Base-by-base conservation (phyloP, 2,329 filamentous ascomycete genomes). In the Monilinia polystroma region DNA sequence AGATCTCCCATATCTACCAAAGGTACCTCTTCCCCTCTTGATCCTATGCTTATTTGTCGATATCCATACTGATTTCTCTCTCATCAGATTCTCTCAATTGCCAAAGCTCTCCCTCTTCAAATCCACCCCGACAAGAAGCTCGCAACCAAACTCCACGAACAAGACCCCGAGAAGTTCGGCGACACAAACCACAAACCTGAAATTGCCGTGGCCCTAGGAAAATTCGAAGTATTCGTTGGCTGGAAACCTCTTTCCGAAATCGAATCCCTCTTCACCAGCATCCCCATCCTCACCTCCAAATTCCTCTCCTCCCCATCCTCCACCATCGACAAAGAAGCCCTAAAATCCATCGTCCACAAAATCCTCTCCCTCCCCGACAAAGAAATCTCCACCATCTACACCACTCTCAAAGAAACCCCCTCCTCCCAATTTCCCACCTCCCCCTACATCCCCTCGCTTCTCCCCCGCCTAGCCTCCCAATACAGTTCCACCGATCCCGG, bases 141-240 rank as follows among this genome's bases (percentile, higher is more conserved):
- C 1, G 84, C 90, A 0, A 78, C 82, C 11, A 82, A 87, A 72
- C 81, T 92, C 2, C 88, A 92, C 77, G 75, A 82, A 64, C 76
- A 85, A 70, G 82, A 91, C 64, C 89, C 90, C 0, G 77, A 85
- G 2, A 83, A 86, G 67, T 93, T 90, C 76, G 85, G 84, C 1
- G 90, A 93, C 70, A 79, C 84, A 16, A 3, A 93, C 76, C 90
- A 93, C 80, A 93, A 93, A 78, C 90, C 90, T 1, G 90, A 93
- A 75, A 93, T 93, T 64, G 90, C 90, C 0, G 80, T 93, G 1
- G 90, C 90, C 0, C 78, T 93, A 0, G 82, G 84, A 16, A 84
- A 86, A 29, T 93, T 93, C 72, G 90, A 93, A 76, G 86, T 90
- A 0, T 93, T 93, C 72, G 88, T 87, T 12, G 90, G 90, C 7